A percentile compares a stretch with the other conserved stretches of the same genome.
Evolutionary conservation across 164 flowering plant species (phyloP).

Genomic region (Vitis labrusca): DNA sequence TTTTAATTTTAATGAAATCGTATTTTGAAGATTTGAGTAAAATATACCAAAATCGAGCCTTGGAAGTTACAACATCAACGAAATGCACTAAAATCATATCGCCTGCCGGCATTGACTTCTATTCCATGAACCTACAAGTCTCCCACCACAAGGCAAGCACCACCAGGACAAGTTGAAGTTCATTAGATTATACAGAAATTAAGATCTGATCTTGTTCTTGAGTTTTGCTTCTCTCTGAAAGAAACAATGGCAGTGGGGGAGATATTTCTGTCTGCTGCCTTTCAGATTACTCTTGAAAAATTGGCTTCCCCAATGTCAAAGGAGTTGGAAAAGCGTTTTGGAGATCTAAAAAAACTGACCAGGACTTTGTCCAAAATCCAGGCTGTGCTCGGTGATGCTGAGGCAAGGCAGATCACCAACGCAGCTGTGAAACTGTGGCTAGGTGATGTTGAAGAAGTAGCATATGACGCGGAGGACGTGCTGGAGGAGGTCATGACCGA

Average conservation of each 20-base stretch:
- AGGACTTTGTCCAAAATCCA: neutral
- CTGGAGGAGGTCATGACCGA: constrained; percentile 6
- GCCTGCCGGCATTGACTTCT: no score
- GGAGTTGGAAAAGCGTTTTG: neutral
- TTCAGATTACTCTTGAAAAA: neutral
- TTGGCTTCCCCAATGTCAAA: constrained; percentile 4
- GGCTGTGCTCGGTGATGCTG: constrained; percentile 11
- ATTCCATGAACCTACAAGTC: no score
- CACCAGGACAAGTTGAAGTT: no score
- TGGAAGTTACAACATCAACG: no score
- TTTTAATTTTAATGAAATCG: no score
- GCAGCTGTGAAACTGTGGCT: constrained; percentile 11
- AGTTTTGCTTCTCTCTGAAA: neutral
- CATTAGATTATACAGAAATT: no score
- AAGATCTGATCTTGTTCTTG: no score
- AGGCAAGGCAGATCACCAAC: neutral
- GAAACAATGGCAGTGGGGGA: neutral
- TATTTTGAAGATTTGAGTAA: no score
- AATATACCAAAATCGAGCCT: no score
- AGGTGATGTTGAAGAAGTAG: constrained; percentile 3
- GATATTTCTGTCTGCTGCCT: constrained; percentile 1
- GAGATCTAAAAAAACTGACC: constrained; percentile 1
- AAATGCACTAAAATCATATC: no score
- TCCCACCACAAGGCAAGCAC: no score
- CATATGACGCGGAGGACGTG: constrained; percentile 8